phyloP scores from a whole-genome alignment of 2,329 filamentous ascomycete genomes.

The Pezicula carpinea region DNA sequence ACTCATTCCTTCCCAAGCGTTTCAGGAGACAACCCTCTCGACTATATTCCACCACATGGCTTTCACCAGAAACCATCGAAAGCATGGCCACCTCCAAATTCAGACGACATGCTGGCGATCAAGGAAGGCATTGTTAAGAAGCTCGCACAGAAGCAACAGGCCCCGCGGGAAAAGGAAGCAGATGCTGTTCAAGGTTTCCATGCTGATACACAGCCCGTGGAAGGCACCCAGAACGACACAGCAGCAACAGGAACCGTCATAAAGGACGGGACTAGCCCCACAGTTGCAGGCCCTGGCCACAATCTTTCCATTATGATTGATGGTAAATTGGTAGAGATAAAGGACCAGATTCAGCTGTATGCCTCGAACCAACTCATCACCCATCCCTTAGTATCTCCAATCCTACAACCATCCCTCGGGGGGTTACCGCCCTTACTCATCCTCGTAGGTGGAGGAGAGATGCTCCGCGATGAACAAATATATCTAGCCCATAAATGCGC shows the following conservation, averaged over 20 bases:
- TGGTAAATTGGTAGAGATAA: slow-evolving; percentile 66
- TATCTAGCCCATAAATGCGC: slow-evolving; percentile 94
- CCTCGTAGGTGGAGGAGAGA: slow-evolving; percentile 81
- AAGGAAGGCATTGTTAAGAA: slow-evolving; percentile 44
- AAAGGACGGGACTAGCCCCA: slow-evolving; percentile 17
- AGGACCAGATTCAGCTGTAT: slow-evolving; percentile 88
- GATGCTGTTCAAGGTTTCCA: slow-evolving; percentile 33
- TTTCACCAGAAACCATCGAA: slow-evolving; percentile 87
- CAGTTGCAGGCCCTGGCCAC: slow-evolving; percentile 27
- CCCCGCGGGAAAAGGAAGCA: slow-evolving; percentile 28
- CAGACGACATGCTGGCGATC: slow-evolving; percentile 59
- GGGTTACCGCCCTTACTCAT: slow-evolving; percentile 85
- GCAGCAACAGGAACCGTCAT: slow-evolving; percentile 28
- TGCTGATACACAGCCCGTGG: slow-evolving; percentile 19
- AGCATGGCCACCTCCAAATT: slow-evolving; percentile 89
- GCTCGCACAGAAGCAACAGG: slow-evolving; percentile 39
- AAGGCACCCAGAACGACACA: slow-evolving; percentile 26
- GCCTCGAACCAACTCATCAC: slow-evolving; percentile 79
- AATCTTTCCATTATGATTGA: slow-evolving; percentile 65
- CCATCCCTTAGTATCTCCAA: slow-evolving; percentile 86
- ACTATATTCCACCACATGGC: slow-evolving; percentile 84
- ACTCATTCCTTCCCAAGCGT: slow-evolving; percentile 95
- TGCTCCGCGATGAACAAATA: slow-evolving; percentile 90
- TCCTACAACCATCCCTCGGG: slow-evolving; percentile 82
- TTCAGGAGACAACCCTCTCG: slow-evolving; percentile 63